Evolutionary conservation across 1,284 basidiomycete genomes (phyloP), one percentile per base, ranked within the genome.

Genomic region (Fomitopsis schrenkii): DNA sequence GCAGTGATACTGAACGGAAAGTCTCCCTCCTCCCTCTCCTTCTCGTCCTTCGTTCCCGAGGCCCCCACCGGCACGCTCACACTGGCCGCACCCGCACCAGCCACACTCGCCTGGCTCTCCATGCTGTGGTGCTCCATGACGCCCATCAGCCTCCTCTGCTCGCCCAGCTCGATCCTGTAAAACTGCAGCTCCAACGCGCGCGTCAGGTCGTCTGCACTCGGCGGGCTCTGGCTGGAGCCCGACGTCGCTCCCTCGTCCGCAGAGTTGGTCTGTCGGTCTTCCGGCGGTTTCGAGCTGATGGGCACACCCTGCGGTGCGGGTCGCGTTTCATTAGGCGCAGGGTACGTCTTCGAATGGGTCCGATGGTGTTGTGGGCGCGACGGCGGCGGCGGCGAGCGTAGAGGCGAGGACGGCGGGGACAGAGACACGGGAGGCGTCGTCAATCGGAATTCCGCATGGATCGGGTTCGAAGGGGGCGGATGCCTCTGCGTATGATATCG

Each of bases 1-100:
- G 97, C 97, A 0, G 94, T 95, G 67, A 99, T 99, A 63, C 94
- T 95, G 75, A 91, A 98, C 70, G 96, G 86, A 79, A 97, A 87
- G 61, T 75, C 60, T 62, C 63, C 56, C 41, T 65, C 69, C 63
- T 54, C 65, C 42, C 38, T 57, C 58, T 52, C 50, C 60, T 62
- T 64, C 50, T 40, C 55, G 55, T 28, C 65, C 69, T 45, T 64
- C 69, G 63, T 58, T 61, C 63, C 52, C 64, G 5, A 6, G 28
- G 12, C 69, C 42, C 63, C 70, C 63, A 62, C 61, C 41, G 58
- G 61, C 61, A 60, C 52, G 28, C 61, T 57, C 28, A 61, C 61
- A 58, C 41, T 22, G 58, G 59, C 30, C 8, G 35, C 44, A 17
- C 33, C 63, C 61, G 1, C 64, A 58, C 22, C 58, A 48, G 10